Conservation (phyloP, 441 rosid genomes). For the Cnidoscolus chayamansa region DNA sequence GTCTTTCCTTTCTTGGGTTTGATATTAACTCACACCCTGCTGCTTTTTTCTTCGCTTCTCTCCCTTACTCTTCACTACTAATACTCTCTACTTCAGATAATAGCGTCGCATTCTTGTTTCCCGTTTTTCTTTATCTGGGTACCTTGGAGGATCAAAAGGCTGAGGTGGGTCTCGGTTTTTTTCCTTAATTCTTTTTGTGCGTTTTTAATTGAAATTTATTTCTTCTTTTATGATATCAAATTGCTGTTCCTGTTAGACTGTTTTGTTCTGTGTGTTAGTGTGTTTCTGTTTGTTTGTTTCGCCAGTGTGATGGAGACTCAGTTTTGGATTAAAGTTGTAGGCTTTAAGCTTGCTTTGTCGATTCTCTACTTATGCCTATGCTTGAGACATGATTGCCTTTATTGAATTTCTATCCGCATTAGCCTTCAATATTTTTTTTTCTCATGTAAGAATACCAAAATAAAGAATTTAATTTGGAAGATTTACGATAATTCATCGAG, state of each 20-base stretch:
- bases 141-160: slow-evolving; percentile 3
- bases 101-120: slow-evolving; percentile 11
- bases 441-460: too few relatives aligned
- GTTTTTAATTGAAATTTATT: neutral
- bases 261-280: neutral
- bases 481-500: too few relatives aligned
- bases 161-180: slow-evolving; percentile 24
- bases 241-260: neutral
- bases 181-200: neutral
- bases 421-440: too few relatives aligned
- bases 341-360: neutral
- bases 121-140: slow-evolving; percentile 17
- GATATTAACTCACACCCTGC: neutral
- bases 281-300: neutral
- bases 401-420: neutral
- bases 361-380: neutral
- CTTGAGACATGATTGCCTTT: neutral
- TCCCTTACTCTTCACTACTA: slow-evolving; percentile 6
- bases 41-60: neutral
- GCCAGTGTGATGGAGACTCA: neutral
- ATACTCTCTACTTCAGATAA: neutral
- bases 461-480: too few relatives aligned
- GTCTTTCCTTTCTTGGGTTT: too few relatives aligned
- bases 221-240: neutral
- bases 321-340: neutral